phyloP scores from a whole-genome alignment of 768 basidiomycete genomes.

The Kockovaella imperatae region DNA sequence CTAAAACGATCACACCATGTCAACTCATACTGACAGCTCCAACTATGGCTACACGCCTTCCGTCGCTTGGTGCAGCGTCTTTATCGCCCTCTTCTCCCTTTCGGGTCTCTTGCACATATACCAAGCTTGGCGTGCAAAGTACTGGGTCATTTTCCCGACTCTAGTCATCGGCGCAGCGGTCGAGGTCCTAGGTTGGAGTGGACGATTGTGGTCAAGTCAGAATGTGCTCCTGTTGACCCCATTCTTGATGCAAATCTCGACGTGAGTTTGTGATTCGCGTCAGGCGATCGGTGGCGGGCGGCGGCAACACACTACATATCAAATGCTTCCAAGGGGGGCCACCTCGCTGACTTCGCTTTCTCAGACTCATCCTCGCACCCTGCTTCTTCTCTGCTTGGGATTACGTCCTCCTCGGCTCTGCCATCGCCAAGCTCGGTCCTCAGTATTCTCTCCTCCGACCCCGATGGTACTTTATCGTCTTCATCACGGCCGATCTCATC shows the following conservation, averaged over 20 bases:
- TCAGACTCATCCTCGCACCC: slow-evolving; percentile 37
- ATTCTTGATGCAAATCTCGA: slow-evolving; percentile 37
- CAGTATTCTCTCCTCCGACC: slow-evolving; percentile 21
- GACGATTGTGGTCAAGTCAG: slow-evolving; percentile 29
- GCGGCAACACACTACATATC: too few relatives aligned
- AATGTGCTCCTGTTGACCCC: slow-evolving; percentile 31
- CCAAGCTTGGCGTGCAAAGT: slow-evolving; percentile 27
- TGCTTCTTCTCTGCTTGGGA: slow-evolving; percentile 37
- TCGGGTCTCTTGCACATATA: slow-evolving; percentile 10
- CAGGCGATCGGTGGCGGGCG: too few relatives aligned
- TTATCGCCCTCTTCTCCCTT: slow-evolving; percentile 24
- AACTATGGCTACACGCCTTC: slow-evolving; percentile 20
- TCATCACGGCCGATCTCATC: slow-evolving; percentile 39
- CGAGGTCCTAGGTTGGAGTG: slow-evolving; percentile 40
- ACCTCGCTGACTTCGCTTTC: too few relatives aligned
- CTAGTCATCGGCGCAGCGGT: slow-evolving; percentile 32
- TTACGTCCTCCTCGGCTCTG: slow-evolving; percentile 32
- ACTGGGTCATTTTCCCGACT: slow-evolving; percentile 42
- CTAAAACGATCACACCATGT: too few relatives aligned
- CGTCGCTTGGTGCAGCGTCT: slow-evolving; percentile 13
- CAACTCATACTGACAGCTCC: neutral
- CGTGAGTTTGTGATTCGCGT: slow-evolving; percentile 15
- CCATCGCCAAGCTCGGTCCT: slow-evolving; percentile 19
- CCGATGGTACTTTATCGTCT: slow-evolving; percentile 34
- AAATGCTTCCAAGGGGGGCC: too few relatives aligned